Base-by-base conservation (phyloP, 1,139 yeast species). In the Suhomyces guaymorum region DNA sequence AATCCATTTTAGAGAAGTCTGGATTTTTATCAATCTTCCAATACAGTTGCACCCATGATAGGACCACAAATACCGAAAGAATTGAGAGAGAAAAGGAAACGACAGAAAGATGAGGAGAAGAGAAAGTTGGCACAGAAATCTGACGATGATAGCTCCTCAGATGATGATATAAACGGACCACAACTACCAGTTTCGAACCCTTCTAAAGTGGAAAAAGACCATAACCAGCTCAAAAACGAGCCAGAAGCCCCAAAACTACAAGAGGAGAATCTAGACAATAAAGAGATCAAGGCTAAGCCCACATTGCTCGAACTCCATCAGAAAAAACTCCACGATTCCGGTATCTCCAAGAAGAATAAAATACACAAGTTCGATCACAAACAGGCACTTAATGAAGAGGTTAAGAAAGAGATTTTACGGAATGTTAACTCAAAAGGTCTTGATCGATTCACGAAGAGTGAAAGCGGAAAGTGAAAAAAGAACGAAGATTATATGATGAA, bases 371-470 rank as follows among this genome's bases (percentile, higher is more conserved):
- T 37, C 27, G 50, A 46, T 26, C 41, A 35, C 24, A 39, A 41
- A 7, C 38, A 40, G 19, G 40, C 33, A n/a, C 33, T 48, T 10
- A 39, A 39, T 31, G 45, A 41, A 12, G 51, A 48, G 27, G 42
- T 45, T 8, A 42, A 43, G 31, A 41, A 42, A 26, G 52, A 48
- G 37, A 33, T 47, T 15, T 24, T 47, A 26, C 30, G 40, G 30
- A 47, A 44, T 14, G 30, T 47, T 11, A 35, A 41, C 14, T 30
- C 39, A 18, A 37, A 38, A 18, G 52, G 48, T 2, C 29, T 46
- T 17, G 25, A 36, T 14, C 32, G 39, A 29, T 46, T 46, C 24
- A 39, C 49, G 4, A 35, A 35, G 15, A 41, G 5, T 32, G 34
- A 14, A 41, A 15, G 15, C 10, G 7, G 12, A 8, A 21, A n/a